phyloP scores from a whole-genome alignment of 1,284 basidiomycete species.

The Takashimella tepidaria region DNA sequence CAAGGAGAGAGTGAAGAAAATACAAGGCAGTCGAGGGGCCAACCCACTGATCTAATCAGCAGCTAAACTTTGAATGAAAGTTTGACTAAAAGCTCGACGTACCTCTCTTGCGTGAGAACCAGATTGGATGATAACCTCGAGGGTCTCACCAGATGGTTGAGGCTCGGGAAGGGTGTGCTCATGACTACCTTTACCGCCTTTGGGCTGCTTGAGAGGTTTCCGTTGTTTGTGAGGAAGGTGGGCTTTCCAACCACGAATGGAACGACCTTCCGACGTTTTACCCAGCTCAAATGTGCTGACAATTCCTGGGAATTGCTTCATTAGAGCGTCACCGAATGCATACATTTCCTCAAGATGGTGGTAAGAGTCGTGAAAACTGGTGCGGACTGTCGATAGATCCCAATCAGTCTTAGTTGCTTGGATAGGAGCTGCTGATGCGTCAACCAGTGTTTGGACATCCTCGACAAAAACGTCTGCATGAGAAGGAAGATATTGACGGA shows the following conservation, averaged over 20 bases:
- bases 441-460: conserved; percentile 35
- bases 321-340: conserved; percentile 38
- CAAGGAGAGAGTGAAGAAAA: conserved; percentile 63
- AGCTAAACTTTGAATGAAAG: not conserved
- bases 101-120: conserved; percentile 78
- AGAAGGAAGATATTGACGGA: conserved; percentile 9
- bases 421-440: conserved; percentile 8
- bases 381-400: conserved; percentile 28
- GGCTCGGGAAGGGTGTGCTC: not conserved
- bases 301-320: conserved; percentile 27
- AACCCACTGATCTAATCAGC: conserved; percentile 61
- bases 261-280: conserved; percentile 31
- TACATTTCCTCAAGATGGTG: conserved; percentile 38
- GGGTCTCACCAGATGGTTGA: conserved; percentile 9
- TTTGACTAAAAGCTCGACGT: conserved; percentile 21
- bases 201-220: conserved; percentile 6
- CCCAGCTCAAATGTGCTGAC: conserved; percentile 33
- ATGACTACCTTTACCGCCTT: conserved; percentile 3
- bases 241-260: conserved; percentile 34
- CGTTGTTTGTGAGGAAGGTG: conserved; percentile 14
- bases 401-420: conserved; percentile 10
- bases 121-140: conserved; percentile 63
- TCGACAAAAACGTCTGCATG: conserved; percentile 21
- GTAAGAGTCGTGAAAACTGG: conserved; percentile 43
- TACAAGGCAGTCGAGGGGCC: conserved; percentile 69